Percentiles rank a stretch among this genome's conserved stretches.
Evolutionary conservation across 2,329 filamentous ascomycete species (phyloP).

Genomic region (Fusarium sp.): DNA sequence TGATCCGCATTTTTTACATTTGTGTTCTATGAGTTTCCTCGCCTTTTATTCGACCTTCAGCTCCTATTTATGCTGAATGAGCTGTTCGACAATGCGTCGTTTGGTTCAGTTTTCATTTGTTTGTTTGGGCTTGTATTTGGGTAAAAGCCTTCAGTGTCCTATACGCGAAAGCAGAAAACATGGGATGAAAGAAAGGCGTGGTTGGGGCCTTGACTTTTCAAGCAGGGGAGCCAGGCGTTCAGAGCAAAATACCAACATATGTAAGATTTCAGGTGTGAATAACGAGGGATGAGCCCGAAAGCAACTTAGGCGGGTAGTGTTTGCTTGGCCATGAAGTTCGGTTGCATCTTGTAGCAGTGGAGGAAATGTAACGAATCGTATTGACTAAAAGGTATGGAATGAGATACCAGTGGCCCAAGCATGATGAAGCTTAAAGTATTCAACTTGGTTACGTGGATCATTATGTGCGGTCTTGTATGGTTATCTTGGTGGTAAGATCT

Average conservation of each 20-base stretch:
- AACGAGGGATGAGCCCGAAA: constrained; percentile 11
- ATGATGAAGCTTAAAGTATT: constrained; percentile 5
- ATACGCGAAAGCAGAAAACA: constrained; percentile 6
- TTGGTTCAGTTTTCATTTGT: constrained; percentile 31
- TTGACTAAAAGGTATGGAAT: constrained; percentile 16
- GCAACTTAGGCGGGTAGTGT: constrained; percentile 15
- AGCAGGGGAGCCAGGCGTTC: constrained; percentile 40
- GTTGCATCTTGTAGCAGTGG: constrained; percentile 19
- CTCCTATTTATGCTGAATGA: constrained; percentile 23
- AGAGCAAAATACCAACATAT: constrained; percentile 43
- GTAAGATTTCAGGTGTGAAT: constrained; percentile 42
- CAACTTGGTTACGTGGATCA: neutral
- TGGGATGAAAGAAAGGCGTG: constrained; percentile 10
- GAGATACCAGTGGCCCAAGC: constrained; percentile 16
- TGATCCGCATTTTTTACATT: constrained; percentile 27
- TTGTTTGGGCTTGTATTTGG: constrained; percentile 34
- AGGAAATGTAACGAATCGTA: constrained; percentile 4
- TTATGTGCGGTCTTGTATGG: neutral
- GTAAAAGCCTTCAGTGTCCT: constrained; percentile 26
- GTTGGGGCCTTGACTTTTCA: constrained; percentile 18
- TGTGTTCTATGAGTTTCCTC: constrained; percentile 17
- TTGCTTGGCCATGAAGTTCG: constrained; percentile 14
- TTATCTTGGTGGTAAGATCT: neutral
- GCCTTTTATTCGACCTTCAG: constrained; percentile 12
- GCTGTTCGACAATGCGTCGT: constrained; percentile 20